phyloP scores from a whole-genome alignment of 768 basidiomycete species.

The Postia placenta region DNA sequence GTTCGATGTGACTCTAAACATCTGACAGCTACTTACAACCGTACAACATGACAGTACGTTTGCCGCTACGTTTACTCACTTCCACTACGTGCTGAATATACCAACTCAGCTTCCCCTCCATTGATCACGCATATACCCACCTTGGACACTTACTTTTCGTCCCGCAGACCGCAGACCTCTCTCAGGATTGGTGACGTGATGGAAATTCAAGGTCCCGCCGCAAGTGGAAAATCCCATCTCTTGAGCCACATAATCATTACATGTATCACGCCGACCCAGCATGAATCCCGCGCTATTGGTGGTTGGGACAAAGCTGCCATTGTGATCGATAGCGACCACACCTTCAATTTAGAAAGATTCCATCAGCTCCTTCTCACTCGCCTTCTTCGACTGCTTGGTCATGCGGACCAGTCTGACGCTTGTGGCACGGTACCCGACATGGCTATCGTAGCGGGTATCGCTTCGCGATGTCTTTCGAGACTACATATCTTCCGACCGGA shows the following conservation, averaged over 20 bases:
- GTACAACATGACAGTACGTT: conserved; percentile 34
- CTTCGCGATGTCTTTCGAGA: conserved; percentile 37
- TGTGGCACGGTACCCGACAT: not conserved
- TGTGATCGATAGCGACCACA: conserved; percentile 64
- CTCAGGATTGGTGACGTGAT: conserved; percentile 56
- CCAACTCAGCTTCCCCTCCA: conserved; percentile 21
- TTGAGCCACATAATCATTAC: conserved; percentile 57
- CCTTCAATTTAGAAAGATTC: conserved; percentile 55
- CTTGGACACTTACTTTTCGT: conserved; percentile 25
- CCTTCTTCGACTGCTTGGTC: conserved; percentile 27
- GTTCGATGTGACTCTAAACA: not conserved
- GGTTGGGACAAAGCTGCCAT: conserved; percentile 64
- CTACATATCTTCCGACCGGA: conserved; percentile 67
- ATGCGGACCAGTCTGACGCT: not conserved
- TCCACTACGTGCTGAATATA: not conserved
- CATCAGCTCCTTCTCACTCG: conserved; percentile 44
- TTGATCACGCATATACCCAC: conserved; percentile 26
- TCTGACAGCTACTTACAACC: conserved; percentile 35
- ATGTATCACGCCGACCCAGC: conserved; percentile 46
- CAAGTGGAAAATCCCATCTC: conserved; percentile 76
- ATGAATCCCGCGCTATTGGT: conserved; percentile 30
- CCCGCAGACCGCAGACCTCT: conserved; percentile 20
- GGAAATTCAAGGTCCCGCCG: conserved; percentile 71
- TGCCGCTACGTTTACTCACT: conserved; percentile 2
- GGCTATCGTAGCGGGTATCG: conserved; percentile 22